Evolutionary conservation across 106 monocot species (phyloP), one percentile per base, ranked within the genome.

Genomic region (Allium sativum): DNA sequence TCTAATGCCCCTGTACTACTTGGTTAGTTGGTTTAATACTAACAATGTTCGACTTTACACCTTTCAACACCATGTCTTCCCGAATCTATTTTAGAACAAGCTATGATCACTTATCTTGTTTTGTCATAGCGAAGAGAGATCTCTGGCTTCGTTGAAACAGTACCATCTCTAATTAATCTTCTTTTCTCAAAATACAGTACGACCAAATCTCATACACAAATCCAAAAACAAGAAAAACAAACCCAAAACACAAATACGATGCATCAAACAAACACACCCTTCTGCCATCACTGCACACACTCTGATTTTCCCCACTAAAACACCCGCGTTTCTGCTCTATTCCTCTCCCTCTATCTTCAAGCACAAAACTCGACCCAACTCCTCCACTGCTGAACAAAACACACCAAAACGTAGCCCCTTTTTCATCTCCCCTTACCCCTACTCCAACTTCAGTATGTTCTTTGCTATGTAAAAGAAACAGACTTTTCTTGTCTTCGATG

Each of bases 291-390:
- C 77, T 79, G 61, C 76, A 81, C 64, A 84, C 84, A 18, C 72
- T 56, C 45, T 58, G 40, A 65, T 72, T 73, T n/a, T 52, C 53
- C 44, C 84, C 90, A 52, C 86, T 91, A 64, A 75, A 91, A 61
- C 90, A 91, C 10, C 90, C 86, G 42, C 1, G 65, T 21, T 66
- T 82, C 73, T 91, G 90, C 56, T 76, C 17, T 40, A 86, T 80
- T 15, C 86, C 90, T 50, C 18, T 72, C 4, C 89, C 89, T 48
- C 84, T 79, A 62, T 77, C 80, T 73, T 83, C 90, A 12, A 91
- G 79, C 66, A 76, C 80, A 69, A 91, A 91, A 15, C 62, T 86
- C 19, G 77, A 70, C 15, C 78, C 73, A 10, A 65, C 59, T 9
- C 44, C 77, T 58, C 77, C 85, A 46, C 65, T 80, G 54, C 86